These are phyloP conservation scores for Leishmania turanica DNA, from an alignment of 208 protist species.

Conservation along the genomic window DNA sequence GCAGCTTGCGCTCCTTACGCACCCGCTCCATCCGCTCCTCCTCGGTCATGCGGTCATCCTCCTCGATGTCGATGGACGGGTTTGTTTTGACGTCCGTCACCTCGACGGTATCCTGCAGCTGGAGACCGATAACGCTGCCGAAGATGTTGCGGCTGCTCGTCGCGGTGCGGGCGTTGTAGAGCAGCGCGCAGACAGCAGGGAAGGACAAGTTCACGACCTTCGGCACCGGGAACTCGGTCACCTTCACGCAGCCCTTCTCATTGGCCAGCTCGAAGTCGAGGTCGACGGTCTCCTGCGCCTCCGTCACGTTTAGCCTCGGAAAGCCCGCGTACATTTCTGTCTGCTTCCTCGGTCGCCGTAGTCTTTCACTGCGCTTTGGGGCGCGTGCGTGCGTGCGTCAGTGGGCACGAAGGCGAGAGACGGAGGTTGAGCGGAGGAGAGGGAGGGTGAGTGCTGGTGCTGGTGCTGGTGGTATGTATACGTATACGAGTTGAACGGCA, in stretches of 20 bases:
- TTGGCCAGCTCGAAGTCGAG: constrained; percentile 29
- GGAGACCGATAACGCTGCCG: constrained; percentile 59
- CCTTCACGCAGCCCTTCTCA: constrained; percentile 36
- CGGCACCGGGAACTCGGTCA: constrained; percentile 25
- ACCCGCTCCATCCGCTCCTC: constrained; percentile 15
- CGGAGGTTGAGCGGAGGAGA: neutral
- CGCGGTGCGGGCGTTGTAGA: constrained; percentile 38
- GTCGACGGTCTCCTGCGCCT: constrained; percentile 34
- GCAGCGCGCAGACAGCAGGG: constrained; percentile 53
- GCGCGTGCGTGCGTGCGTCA: neutral
- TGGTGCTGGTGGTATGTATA: neutral
- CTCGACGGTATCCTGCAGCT: constrained; percentile 50
- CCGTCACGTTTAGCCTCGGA: constrained; percentile 43
- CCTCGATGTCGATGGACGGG: constrained; percentile 30
- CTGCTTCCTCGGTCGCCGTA: neutral
- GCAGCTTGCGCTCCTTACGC: constrained; percentile 21
- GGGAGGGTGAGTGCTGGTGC: neutral
- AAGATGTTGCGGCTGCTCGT: constrained; percentile 47
- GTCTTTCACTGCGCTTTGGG: neutral
- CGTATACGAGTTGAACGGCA: neutral
- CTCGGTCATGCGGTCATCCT: constrained; percentile 34
- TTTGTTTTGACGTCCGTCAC: constrained; percentile 50
- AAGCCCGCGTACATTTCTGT: constrained; percentile 52
- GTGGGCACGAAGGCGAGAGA: neutral
- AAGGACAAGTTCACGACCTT: constrained; percentile 50